phyloP scores from a whole-genome alignment of 75 land plant genomes.

The Pinus tabuliformis region DNA sequence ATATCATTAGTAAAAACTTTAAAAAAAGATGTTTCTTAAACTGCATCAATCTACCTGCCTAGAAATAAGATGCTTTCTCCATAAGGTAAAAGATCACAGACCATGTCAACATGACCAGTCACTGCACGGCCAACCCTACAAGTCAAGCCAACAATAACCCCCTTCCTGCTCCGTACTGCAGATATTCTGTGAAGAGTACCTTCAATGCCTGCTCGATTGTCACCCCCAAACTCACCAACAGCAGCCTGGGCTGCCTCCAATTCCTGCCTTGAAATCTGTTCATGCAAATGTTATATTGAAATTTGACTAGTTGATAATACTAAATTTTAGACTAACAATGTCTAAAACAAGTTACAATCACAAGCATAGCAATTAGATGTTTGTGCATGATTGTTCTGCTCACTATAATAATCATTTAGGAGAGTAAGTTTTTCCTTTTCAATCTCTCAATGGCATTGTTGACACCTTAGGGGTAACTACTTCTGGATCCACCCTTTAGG shows the following conservation, averaged over 20 bases:
- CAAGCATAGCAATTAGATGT: background rate
- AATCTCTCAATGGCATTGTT: too few relatives aligned
- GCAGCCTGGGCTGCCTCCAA: constrained; percentile 61
- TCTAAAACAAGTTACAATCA: background rate
- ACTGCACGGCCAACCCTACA: constrained; percentile 82
- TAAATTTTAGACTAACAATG: background rate
- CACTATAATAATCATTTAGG: background rate
- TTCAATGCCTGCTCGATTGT: constrained; percentile 82
- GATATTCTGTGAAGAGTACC: constrained; percentile 82
- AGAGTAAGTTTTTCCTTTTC: background rate
- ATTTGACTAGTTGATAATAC: background rate
- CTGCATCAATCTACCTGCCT: constrained; percentile 46
- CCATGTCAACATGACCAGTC: constrained; percentile 78
- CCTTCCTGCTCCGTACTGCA: constrained; percentile 75
- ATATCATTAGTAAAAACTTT: background rate
- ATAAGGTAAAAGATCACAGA: constrained; percentile 55
- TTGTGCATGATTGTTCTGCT: background rate
- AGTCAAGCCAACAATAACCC: constrained; percentile 62
- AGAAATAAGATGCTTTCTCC: constrained; percentile 72
- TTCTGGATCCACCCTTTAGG: too few relatives aligned
- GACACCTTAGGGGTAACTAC: too few relatives aligned
- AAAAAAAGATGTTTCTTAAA: background rate
- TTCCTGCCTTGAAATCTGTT: constrained; percentile 58
- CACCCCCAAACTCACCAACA: constrained; percentile 76
- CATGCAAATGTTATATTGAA: background rate